phyloP scores from a whole-genome alignment of 208 protist genomes.

The Wallacemonas collosoma region DNA sequence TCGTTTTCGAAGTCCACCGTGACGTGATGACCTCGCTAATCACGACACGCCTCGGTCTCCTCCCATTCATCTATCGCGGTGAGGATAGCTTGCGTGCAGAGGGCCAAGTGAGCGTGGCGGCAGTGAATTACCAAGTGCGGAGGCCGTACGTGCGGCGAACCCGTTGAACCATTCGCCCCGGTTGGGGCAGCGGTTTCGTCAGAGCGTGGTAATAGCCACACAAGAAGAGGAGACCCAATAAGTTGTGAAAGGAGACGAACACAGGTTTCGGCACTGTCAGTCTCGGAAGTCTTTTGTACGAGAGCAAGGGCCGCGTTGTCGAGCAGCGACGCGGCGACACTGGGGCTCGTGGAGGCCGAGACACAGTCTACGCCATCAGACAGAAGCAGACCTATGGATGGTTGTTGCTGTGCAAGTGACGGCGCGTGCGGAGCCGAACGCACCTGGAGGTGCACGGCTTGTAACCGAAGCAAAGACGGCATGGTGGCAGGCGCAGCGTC shows the following conservation, averaged over 20 bases:
- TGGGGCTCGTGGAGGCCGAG: not conserved
- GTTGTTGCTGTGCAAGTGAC: too few species aligned
- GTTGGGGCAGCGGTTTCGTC: not conserved
- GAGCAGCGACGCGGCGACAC: conserved; percentile 21
- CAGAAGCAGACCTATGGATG: too few species aligned
- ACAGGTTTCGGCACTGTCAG: conserved; percentile 13
- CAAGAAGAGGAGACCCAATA: conserved; percentile 48
- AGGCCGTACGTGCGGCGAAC: conserved; percentile 28
- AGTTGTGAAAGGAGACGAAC: conserved; percentile 22
- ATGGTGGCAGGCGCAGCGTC: conserved; percentile 31
- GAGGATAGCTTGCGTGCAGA: too few species aligned
- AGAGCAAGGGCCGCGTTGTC: conserved; percentile 32
- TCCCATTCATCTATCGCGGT: too few species aligned
- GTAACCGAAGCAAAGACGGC: conserved; percentile 41
- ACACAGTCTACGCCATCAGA: too few species aligned
- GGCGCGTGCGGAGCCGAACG: not conserved
- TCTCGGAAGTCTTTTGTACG: conserved; percentile 25
- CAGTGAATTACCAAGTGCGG: conserved; percentile 20
- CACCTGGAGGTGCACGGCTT: conserved; percentile 32
- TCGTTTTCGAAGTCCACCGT: too few species aligned
- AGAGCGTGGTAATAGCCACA: conserved; percentile 36
- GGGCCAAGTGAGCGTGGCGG: too few species aligned
- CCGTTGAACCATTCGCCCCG: conserved; percentile 20
- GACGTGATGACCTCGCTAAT: too few species aligned
- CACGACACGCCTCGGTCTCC: too few species aligned